A percentile compares a stretch with the other conserved stretches of the same genome.
phyloP scores from a whole-genome alignment of 2,329 filamentous ascomycete species.

The Bipolaris cookei region DNA sequence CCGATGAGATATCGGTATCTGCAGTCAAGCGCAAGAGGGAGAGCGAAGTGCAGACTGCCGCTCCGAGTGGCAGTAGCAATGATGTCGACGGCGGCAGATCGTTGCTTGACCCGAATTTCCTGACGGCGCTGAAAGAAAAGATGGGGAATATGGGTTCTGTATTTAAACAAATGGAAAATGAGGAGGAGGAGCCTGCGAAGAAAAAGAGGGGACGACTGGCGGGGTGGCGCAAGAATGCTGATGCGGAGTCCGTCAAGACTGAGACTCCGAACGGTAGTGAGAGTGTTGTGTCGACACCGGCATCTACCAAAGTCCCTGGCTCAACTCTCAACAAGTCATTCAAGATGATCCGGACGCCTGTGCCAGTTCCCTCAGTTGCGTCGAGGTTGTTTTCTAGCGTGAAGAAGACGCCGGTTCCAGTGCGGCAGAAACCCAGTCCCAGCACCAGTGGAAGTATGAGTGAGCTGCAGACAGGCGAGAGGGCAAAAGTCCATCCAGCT shows the following conservation, averaged over 20 bases:
- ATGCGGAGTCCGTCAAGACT: background rate
- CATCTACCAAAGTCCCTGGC: background rate
- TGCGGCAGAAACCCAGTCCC: background rate
- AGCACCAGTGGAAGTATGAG: background rate
- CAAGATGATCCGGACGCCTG: conserved; percentile 1
- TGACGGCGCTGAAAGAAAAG: conserved; percentile 14
- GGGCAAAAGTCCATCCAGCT: background rate
- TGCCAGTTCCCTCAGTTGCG: background rate
- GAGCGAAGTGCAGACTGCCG: conserved; percentile 3
- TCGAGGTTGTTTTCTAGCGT: conserved; percentile 3
- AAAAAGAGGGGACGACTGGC: conserved; percentile 5
- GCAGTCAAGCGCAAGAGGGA: conserved; percentile 30
- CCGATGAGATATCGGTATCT: conserved; percentile 5
- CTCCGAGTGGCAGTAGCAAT: background rate
- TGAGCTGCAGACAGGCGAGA: background rate
- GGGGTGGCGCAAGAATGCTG: conserved; percentile 4
- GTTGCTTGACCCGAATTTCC: conserved; percentile 14
- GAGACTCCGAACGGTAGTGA: background rate
- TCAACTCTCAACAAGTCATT: background rate
- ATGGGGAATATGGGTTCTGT: conserved; percentile 16
- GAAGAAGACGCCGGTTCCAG: conserved; percentile 15
- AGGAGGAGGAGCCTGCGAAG: background rate
- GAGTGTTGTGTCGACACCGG: background rate
- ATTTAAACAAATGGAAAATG: conserved; percentile 6
- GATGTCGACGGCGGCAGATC: background rate